Evolutionary conservation across 495 filamentous ascomycete species (phyloP), one percentile per base, ranked within the genome.

Genomic region (Trichoderma orchidacearum): DNA sequence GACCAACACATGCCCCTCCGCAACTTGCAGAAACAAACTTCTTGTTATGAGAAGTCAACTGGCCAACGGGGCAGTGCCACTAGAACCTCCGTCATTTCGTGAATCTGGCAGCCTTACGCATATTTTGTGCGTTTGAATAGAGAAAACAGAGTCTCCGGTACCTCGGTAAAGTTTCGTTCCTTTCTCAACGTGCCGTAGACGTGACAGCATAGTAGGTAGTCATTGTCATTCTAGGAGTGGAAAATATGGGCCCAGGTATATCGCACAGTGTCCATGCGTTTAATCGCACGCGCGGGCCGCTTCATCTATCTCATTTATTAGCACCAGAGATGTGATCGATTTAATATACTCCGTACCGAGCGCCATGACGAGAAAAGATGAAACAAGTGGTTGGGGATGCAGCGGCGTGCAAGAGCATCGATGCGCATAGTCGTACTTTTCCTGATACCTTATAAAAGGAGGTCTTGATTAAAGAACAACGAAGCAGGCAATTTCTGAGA

Each of bases 261-360:
- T 48, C 27, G 41, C 41, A 48, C 41, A 23, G 41, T 48, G 41
- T 9, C 18, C 7, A 48, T 23, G 21, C 41, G 27, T 0, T 48
- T 27, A 27, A 11, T 4, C 41, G 41, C 41, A 48, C 41, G 41
- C 41, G 41, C 41, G 41, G 41, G 41, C 41, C 41, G 41, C 41
- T 48, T 23, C 41, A 48, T 48, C 41, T 48, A 48, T 48, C 41
- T 48, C 41, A 48, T 48, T 48, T 48, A n/a, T n/a, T n/a, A 48
- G 41, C 18, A 48, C 27, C 18, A 48, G 41, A 48, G 41, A 48
- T 48, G 41, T 48, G 41, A 48, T 48, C 41, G 41, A 48, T 48
- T 48, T 23, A 18, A 23, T 48, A 7, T 41, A 23, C n/a, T n/a
- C n/a, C n/a, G n/a, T n/a, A n/a, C 41, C n/a, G 27, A 27, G 8